Conservation (phyloP, 305 asterid genomes). For the Petunia hybrid region DNA sequence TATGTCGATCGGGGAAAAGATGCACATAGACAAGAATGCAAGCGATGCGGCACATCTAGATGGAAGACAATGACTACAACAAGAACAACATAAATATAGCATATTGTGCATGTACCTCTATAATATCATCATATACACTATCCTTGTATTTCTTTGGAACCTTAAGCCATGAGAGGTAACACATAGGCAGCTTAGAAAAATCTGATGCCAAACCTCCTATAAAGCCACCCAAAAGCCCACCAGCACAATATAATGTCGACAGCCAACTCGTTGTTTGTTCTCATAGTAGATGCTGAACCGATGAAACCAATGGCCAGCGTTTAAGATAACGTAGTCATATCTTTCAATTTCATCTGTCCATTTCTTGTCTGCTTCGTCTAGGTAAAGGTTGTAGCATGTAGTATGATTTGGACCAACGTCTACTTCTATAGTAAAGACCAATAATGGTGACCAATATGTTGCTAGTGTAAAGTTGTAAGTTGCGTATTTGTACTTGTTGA, state of each 20-base stretch:
- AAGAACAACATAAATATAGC: too few relatives aligned
- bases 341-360: constrained; percentile 50
- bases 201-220: constrained; percentile 13
- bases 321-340: constrained; percentile 50
- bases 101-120: too few relatives aligned
- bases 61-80: too few relatives aligned
- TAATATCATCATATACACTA: too few relatives aligned
- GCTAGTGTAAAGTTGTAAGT: constrained; percentile 64
- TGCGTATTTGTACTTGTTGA: constrained; percentile 55
- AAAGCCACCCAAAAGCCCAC: constrained; percentile 5
- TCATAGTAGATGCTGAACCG: constrained; percentile 48
- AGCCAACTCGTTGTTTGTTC: constrained; percentile 42
- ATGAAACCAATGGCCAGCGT: constrained; percentile 54
- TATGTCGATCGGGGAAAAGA: too few relatives aligned
- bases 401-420: constrained; percentile 47
- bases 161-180: constrained; percentile 27
- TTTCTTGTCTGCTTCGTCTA: constrained; percentile 48
- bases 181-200: background rate
- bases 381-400: constrained; percentile 49
- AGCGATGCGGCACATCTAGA: too few relatives aligned
- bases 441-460: constrained; percentile 61
- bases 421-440: constrained; percentile 49
- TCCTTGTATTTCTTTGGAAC: background rate
- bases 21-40: too few relatives aligned
- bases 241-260: constrained; percentile 24